Evolutionary conservation across 352 stramenopile genomes (phyloP), one percentile per base, ranked within the genome.

Genomic region (Globisporangium middletonii): DNA sequence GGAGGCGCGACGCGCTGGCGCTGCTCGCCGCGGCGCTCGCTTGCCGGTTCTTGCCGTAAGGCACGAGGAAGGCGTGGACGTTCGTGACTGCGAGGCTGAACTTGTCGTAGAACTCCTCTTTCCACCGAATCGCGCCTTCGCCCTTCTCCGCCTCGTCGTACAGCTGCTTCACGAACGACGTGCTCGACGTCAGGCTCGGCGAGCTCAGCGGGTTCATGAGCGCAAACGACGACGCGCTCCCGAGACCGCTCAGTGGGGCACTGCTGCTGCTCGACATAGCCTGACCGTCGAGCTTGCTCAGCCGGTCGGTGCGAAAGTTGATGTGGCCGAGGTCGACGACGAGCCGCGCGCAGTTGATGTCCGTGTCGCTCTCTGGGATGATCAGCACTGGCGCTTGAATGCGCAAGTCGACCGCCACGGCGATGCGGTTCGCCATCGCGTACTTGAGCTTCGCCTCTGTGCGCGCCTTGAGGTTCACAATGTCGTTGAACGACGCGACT

Each of bases 51-150:
- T 83, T 80, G 15, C 79, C 83, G 47, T 88, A 83, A 23, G 86
- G 86, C 46, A 95, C 76, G 49, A 95, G 58, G 0, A 94, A 68
- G 9, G 94, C 77, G 55, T 95, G 80, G 53, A 95, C 71, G 57
- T 95, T 93, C 35, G 80, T 83, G 45, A 95, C 62, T 4, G 80
- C 83, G 23, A 94, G 67, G 26, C 75, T 88, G 62, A 95, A 95
- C 64, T 94, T 95, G 70, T 95, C 86, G 60, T 95, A 95, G 54
- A 95, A 95, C 48, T 94, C 86, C 64, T 95, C 86, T 52, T 95
- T 95, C 86, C 86, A 95, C 19, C 82, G 86, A 61, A 92, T 88
- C 7, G 83, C 82, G 0, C 82, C 81, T 67, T 95, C 82, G 26
- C 84, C 86, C 63, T 72, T 80, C 50, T 95, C 86, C 2, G 80